Conservation (phyloP, 2,329 filamentous ascomycete species). For the Fusarium luffae region DNA sequence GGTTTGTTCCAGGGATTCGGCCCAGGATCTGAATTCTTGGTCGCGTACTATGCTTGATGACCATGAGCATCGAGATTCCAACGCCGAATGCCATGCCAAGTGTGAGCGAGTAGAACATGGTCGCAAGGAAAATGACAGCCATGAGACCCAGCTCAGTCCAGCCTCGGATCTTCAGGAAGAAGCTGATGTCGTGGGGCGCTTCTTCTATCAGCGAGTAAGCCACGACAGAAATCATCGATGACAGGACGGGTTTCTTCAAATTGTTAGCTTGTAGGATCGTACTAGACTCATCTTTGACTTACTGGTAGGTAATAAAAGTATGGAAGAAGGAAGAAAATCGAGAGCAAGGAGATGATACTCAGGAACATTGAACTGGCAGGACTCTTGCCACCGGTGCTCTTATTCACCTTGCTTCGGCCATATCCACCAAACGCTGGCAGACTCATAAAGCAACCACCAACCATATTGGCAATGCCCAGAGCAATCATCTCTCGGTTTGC, state of each 20-base stretch:
- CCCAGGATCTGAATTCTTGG: constrained; percentile 97
- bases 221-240: constrained; percentile 93
- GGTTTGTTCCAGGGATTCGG: constrained; percentile 82
- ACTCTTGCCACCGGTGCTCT: constrained; percentile 88
- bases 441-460: constrained; percentile 91
- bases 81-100: constrained; percentile 95
- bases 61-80: constrained; percentile 86
- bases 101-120: constrained; percentile 94
- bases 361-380: constrained; percentile 94
- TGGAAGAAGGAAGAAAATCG: constrained; percentile 83
- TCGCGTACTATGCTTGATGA: constrained; percentile 90
- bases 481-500: constrained; percentile 94
- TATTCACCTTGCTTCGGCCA: constrained; percentile 94
- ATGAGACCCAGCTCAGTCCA: constrained; percentile 90
- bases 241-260: constrained; percentile 86
- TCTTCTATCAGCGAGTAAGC: constrained; percentile 96
- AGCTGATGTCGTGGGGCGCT: constrained; percentile 88
- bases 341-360: constrained; percentile 82
- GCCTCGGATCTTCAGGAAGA: constrained; percentile 87
- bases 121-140: constrained; percentile 88
- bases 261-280: constrained; percentile 3
- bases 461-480: constrained; percentile 88
- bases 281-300: constrained; percentile 52
- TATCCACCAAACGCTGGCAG: constrained; percentile 96
- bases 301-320: constrained; percentile 97